Base-by-base conservation (phyloP, 257 asterid species). In the Nemophila menziesii region DNA sequence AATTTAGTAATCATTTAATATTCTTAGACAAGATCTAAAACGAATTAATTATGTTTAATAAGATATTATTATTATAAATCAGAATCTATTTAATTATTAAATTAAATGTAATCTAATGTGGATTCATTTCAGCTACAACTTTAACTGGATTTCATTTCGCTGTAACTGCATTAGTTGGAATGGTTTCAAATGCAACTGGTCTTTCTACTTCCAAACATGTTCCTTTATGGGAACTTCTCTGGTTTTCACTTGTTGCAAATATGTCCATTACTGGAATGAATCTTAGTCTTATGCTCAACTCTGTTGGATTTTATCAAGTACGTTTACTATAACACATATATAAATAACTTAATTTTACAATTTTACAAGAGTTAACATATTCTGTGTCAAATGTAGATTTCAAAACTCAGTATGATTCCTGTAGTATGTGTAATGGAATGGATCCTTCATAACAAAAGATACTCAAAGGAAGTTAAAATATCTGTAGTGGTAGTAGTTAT, bases 231-330 rank as follows among this genome's bases (percentile, higher is more conserved):
- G 97, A 87, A 52, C 97, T 87, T 49, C 82, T 87, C 46, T 87
- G 97, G 97, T 87, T 87, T 63, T 83, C 97, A 19, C 3, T 87
- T 53, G 95, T 87, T 13, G 97, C 95, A 27, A 87, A 87, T 58
- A 62, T 78, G 81, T 87, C 97, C 22, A 87, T 87, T 64, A 78
- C 97, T 0, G 95, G 95, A 72, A 87, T 87, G 97, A 87, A 87
- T 68, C 60, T 87, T 22, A 87, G 97, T 71, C 97, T 87, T 69
- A 87, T 87, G 97, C 72, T 87, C n/a, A 87, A 87, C 70, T 87
- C 97, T 7, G 97, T 87, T 45, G 97, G 97, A 48, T 87, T 87
- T 65, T 87, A 87, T 73, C 97, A 87, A 60, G 97, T 87, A 79
- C 16, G 89, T 56, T 12, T 34, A 44, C 52, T 16, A 23, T n/a